Percentiles rank a stretch among this genome's conserved stretches.
These are phyloP conservation scores for Ophiostoma sp. DNA, from an alignment of 2,329 filamentous ascomycete species.

Conservation along the genomic window DNA sequence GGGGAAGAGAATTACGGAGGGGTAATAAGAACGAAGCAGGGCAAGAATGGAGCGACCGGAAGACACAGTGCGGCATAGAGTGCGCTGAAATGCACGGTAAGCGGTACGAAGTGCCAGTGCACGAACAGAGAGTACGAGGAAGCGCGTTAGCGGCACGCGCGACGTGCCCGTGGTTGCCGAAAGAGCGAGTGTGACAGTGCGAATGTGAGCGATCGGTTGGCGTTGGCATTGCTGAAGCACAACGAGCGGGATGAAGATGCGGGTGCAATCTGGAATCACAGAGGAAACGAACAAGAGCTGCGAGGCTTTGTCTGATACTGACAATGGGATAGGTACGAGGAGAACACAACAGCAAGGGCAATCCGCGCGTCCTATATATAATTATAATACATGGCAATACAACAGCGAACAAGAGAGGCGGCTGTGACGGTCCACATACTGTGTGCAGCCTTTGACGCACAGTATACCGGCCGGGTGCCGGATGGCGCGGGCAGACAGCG, in stretches of 20 bases:
- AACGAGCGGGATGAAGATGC: not conserved
- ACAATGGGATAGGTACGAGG: too few relatives aligned
- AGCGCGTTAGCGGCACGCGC: not conserved
- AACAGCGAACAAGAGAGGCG: not conserved
- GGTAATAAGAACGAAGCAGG: not conserved
- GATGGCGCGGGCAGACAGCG: not conserved
- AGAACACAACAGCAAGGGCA: too few relatives aligned
- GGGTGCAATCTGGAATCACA: not conserved
- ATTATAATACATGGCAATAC: not conserved
- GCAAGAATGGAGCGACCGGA: conserved; percentile 1
- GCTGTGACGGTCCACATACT: not conserved
- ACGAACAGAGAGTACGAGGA: not conserved
- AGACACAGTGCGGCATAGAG: not conserved
- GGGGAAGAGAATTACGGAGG: not conserved
- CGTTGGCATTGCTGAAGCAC: not conserved
- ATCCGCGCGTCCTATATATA: too few relatives aligned
- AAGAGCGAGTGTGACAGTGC: not conserved
- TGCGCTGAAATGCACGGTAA: too few relatives aligned
- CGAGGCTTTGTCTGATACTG: too few relatives aligned
- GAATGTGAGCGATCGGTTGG: not conserved
- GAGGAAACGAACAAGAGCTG: not conserved
- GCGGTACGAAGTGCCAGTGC: too few relatives aligned
- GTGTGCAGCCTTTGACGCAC: not conserved
- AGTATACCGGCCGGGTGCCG: not conserved
- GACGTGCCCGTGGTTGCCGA: not conserved